Evolutionary conservation across 1,139 yeast species (phyloP).

Genomic region (Eremothecium gossypii): DNA sequence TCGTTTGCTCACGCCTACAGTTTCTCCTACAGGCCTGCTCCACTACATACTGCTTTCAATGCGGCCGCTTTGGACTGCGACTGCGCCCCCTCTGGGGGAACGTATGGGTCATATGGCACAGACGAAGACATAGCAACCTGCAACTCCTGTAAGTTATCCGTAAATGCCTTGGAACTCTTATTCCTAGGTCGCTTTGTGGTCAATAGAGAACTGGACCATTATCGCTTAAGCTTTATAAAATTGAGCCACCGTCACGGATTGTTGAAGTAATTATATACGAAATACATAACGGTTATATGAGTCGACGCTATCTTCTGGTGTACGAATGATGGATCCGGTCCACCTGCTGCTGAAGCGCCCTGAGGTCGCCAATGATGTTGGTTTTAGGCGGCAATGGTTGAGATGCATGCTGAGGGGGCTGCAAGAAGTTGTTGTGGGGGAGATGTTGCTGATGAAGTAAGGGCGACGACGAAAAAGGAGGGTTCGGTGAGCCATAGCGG

Average conservation of each 20-base stretch:
- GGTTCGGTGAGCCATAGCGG: too few relatives aligned
- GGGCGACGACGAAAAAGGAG: neutral
- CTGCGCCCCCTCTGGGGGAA: constrained; percentile 46
- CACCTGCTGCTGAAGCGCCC: constrained; percentile 56
- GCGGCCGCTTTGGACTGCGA: constrained; percentile 68
- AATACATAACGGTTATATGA: neutral
- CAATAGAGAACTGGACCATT: too few relatives aligned
- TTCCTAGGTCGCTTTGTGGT: too few relatives aligned
- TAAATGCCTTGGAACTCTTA: too few relatives aligned
- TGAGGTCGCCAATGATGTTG: constrained; percentile 41
- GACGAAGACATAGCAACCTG: constrained; percentile 53
- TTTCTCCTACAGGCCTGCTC: too few relatives aligned
- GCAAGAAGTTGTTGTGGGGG: neutral
- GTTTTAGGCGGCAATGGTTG: neutral
- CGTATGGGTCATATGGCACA: constrained; percentile 85
- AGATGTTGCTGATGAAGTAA: neutral
- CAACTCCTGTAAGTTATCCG: too few relatives aligned
- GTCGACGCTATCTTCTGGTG: constrained; percentile 10
- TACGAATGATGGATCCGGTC: constrained; percentile 35
- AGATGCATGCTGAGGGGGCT: neutral
- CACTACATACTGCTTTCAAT: constrained; percentile 62
- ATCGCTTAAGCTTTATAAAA: too few relatives aligned
- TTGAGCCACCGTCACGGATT: too few relatives aligned
- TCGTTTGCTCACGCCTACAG: too few relatives aligned
- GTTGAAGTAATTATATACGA: neutral